phyloP scores from a whole-genome alignment of 441 rosid species.

The Omphalea diandra region DNA sequence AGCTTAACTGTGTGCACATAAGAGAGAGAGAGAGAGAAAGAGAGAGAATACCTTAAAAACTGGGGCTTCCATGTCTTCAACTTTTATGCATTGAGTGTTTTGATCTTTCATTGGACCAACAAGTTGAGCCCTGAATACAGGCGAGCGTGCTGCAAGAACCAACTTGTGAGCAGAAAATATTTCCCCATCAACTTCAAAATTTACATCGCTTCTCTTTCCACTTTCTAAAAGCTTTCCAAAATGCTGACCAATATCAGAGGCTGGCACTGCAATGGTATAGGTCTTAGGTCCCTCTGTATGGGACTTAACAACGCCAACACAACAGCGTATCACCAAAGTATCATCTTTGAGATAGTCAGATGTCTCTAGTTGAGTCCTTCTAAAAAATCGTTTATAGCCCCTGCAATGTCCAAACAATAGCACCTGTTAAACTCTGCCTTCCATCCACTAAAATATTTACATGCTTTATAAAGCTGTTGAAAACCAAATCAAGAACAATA shows the following conservation, averaged over 20 bases:
- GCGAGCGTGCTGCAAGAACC: constrained; percentile 95
- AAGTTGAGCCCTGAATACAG: constrained; percentile 95
- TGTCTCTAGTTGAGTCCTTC: constrained; percentile 63
- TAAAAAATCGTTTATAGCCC: constrained; percentile 97
- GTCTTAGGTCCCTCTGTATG: constrained; percentile 86
- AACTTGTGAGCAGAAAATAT: constrained; percentile 77
- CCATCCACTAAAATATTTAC: not conserved
- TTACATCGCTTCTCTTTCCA: constrained; percentile 75
- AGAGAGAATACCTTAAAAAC: constrained; percentile 69
- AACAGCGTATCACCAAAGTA: constrained; percentile 67
- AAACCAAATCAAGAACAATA: not conserved
- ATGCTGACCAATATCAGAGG: constrained; percentile 71
- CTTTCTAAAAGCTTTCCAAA: constrained; percentile 78
- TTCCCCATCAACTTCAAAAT: constrained; percentile 79
- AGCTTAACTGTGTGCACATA: not conserved
- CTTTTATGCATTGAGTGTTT: constrained; percentile 57
- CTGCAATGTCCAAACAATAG: constrained; percentile 42
- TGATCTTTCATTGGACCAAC: constrained; percentile 94
- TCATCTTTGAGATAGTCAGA: constrained; percentile 89
- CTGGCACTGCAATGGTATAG: constrained; percentile 64
- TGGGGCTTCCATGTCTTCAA: constrained; percentile 86
- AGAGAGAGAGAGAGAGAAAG: constrained; percentile 12
- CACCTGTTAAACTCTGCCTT: constrained; percentile 16
- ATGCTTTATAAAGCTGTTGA: not conserved
- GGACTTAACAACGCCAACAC: constrained; percentile 95